Evolutionary conservation across 2,329 filamentous ascomycete genomes (phyloP), one percentile per base, ranked within the genome.

Genomic region (Aureobasidium uvarum): DNA sequence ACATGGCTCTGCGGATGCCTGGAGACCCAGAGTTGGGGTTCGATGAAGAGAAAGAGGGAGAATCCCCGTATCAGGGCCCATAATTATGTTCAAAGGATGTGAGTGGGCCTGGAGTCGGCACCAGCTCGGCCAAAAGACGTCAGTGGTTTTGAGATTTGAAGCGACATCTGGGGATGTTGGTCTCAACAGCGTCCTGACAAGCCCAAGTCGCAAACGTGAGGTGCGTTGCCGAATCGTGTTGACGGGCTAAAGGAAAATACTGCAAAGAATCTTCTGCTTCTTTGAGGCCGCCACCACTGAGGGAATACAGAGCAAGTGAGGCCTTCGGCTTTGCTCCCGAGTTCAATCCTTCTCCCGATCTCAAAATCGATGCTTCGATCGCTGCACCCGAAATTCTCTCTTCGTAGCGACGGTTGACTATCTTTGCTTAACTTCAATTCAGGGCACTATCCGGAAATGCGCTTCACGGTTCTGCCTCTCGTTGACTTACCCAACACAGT

Each of bases 51-150:
- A 7, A 11, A n/a, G 31, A 39, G 36, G 33, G 46, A 52, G 14
- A 31, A 41, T 31, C 33, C 59, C 46, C 46, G 59, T 62, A 62
- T 31, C 33, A 62, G 25, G 55, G 46, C 46, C 59, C 59, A 62
- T 62, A 51, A 41, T 52, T 62, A 38, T 52, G 18, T 52, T 51
- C 33, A 43, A 43, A 52, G 59, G 46, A 52, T 62, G 59, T 50
- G 59, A 33, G 58, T 62, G 58, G 58, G 33, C n/a, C 58, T 50
- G 33, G 20, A 38, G 59, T 62, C 59, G 59, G 59, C 59, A 41
- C 13, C 46, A 43, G 59, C 36, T 62, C 59, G 59, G 59, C 20
- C 13, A 23, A n/a, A 62, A 31, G 59, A 62, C 59, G 59, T 62
- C 59, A 62, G 33, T 18, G 58, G 58, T 62, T 31, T 62, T 36